These are phyloP conservation scores for Taxawa tesnikishii DNA, from an alignment of 2,329 filamentous ascomycete species.

Conservation along the genomic window DNA sequence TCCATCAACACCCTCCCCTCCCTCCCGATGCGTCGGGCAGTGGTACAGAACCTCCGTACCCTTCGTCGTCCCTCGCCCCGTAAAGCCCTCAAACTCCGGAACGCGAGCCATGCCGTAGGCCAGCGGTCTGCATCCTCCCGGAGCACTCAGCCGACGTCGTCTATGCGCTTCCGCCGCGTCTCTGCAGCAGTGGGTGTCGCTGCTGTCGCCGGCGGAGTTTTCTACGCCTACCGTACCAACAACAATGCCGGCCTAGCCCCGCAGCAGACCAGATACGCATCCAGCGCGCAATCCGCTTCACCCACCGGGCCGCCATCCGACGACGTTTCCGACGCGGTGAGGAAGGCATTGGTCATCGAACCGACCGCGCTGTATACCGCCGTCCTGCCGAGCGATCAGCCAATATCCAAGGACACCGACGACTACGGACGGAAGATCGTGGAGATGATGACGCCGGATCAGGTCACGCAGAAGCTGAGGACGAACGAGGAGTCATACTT, in stretches of 20 bases:
- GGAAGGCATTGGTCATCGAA: constrained; percentile 70
- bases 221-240: constrained; percentile 51
- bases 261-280: constrained; percentile 30
- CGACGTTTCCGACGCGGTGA: constrained; percentile 40
- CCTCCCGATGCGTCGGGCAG: constrained; percentile 60
- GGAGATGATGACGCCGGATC: constrained; percentile 92
- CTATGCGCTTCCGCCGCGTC: constrained; percentile 60
- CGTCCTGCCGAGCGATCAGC: constrained; percentile 71
- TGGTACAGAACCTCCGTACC: constrained; percentile 55
- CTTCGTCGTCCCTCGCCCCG: constrained; percentile 53
- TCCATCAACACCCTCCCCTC: constrained; percentile 1
- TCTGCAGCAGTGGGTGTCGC: constrained; percentile 58
- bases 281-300: constrained; percentile 10
- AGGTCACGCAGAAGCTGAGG: constrained; percentile 80
- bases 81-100: constrained; percentile 41
- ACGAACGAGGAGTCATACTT: constrained; percentile 85
- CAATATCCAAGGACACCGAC: constrained; percentile 78
- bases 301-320: constrained; percentile 17
- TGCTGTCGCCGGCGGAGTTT: constrained; percentile 59
- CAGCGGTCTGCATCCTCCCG: constrained; percentile 30
- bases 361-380: constrained; percentile 84
- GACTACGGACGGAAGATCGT: constrained; percentile 75
- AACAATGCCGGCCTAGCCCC: constrained; percentile 13
- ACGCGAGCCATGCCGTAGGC: constrained; percentile 31
- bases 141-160: constrained; percentile 40